Percentiles rank a stretch among this genome's conserved stretches.
Evolutionary conservation across 1,284 basidiomycete species (phyloP).

Genomic region (Rhodotorula mucilaginosa): DNA sequence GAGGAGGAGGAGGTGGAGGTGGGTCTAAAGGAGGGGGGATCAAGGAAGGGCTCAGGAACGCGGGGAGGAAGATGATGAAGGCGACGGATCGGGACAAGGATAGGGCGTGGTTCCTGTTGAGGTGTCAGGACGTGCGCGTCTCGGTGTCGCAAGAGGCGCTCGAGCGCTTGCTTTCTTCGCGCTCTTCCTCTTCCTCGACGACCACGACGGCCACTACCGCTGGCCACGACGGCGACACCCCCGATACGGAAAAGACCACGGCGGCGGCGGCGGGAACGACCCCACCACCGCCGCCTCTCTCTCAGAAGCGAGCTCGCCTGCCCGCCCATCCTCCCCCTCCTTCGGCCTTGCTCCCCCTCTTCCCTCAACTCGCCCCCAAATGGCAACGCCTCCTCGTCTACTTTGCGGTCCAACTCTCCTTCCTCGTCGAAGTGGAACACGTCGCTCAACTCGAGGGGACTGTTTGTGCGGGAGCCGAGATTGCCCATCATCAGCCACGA

Average conservation of each 20-base stretch:
- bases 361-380: background rate
- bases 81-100: constrained; percentile 1
- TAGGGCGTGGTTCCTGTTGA: constrained; percentile 13
- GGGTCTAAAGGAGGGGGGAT: background rate
- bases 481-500: background rate
- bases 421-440: constrained; percentile 18
- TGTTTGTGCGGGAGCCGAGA: constrained; percentile 11
- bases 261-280: background rate
- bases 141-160: background rate
- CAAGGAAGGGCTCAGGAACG: background rate
- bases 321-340: background rate
- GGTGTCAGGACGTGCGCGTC: constrained; percentile 14
- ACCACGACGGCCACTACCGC: background rate
- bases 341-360: background rate
- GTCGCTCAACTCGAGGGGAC: constrained; percentile 4
- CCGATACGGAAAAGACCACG: background rate
- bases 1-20: background rate
- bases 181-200: background rate
- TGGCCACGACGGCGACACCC: background rate
- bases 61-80: background rate
- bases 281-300: too few relatives aligned
- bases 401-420: constrained; percentile 16
- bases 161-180: background rate
- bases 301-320: background rate
- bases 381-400: constrained; percentile 9